These are phyloP conservation scores for Pichia sp. DNA, from an alignment of 1,139 yeast species.

Conservation along the genomic window DNA sequence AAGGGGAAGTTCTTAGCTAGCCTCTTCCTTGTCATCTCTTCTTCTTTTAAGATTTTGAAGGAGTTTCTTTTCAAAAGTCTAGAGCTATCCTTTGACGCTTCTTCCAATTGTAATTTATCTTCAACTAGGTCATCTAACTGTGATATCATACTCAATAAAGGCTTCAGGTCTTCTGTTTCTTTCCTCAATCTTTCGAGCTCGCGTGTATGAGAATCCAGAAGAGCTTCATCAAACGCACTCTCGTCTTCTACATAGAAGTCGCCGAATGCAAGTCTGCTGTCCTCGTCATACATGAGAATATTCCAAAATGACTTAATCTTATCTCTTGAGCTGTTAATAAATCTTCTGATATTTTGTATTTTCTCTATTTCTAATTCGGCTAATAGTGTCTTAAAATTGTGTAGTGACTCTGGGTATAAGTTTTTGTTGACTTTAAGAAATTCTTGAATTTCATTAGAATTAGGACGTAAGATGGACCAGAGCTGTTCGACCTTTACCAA, in stretches of 20 bases:
- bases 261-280: constrained; percentile 34
- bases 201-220: constrained; percentile 52
- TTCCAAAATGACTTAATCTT: constrained; percentile 60
- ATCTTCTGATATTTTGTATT: constrained; percentile 55
- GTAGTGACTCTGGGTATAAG: constrained; percentile 17
- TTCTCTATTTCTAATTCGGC: constrained; percentile 53
- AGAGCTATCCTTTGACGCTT: constrained; percentile 73
- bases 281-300: constrained; percentile 47
- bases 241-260: constrained; percentile 33
- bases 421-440: constrained; percentile 22
- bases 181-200: constrained; percentile 48
- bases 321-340: constrained; percentile 54
- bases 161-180: constrained; percentile 45
- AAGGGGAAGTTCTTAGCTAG: constrained; percentile 63
- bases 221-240: constrained; percentile 41
- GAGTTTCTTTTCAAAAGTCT: constrained; percentile 71
- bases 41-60: constrained; percentile 70
- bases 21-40: constrained; percentile 67
- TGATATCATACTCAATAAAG: constrained; percentile 47
- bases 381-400: constrained; percentile 44
- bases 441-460: constrained; percentile 19
- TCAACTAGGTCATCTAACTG: constrained; percentile 47
- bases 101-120: constrained; percentile 58
- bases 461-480: constrained; percentile 25
- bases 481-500: constrained; percentile 18